Base-by-base conservation (phyloP, 129 eudicot genomes). In the Rutidosis leptorrhynchoides region DNA sequence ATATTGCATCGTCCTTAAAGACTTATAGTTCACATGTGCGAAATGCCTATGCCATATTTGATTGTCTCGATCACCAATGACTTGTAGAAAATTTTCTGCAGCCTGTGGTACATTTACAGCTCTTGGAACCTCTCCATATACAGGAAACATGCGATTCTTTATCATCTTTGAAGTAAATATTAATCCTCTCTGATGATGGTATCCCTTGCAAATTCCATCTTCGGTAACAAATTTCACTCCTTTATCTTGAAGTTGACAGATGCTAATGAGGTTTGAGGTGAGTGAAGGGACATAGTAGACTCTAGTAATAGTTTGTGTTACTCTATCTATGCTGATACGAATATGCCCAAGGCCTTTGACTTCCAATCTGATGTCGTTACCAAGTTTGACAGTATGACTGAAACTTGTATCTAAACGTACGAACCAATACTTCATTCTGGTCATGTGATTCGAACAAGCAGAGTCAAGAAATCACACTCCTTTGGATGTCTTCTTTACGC, bases 221-320 rank as follows among this genome's bases (percentile, higher is more conserved):
- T 26, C 29, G 3, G 37, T 2, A 2, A 40, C 0, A 3, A 62
- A 28, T 2, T 40, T 25, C 2, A 62, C n/a, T 6, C 24, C 24
- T 19, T 21, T 62, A 19, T 62, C 68, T 37, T 62, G 68, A 0
- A 67, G 10, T 1, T 67, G 22, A 0, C 72, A 61, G 0, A 67
- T 3, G 19, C 45, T 67, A 2, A 67, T 1, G 0, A 67, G 14
- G 6, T 32, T 48, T 7, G 55, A 29, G 0, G 21, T 67, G 1
- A 67, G 16, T 0, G 29, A 30, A 51, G 20, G 72, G 0, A 52
- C 60, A 67, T 9, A 52, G 1, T 48, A 67, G 0, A 30, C 72
- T 10, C 20, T 33, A 1, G 49, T 48, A 4, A 49, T 8, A 1
- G 52, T 30, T n/a, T 67, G 62, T 19, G 61, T 48, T 0, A 51